Conservation (phyloP, 768 basidiomycete genomes). For the Gelatoporia subvermispora region DNA sequence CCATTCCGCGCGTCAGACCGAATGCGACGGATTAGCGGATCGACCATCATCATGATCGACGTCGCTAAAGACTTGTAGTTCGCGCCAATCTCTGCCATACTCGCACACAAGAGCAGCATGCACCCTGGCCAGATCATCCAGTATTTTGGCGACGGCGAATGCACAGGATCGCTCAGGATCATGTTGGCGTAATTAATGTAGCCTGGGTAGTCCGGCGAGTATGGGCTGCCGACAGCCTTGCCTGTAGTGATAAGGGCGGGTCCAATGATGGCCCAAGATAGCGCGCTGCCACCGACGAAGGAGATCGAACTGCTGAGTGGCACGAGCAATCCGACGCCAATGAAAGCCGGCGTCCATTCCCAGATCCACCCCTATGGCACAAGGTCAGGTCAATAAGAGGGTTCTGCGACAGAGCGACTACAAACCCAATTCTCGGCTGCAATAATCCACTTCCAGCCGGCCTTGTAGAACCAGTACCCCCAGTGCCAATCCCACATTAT, state of each 20-base stretch:
- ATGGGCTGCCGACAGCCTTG: constrained; percentile 11
- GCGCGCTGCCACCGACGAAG: constrained; percentile 15
- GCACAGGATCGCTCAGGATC: constrained; percentile 17
- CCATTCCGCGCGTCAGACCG: not conserved
- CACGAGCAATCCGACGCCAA: constrained; percentile 16
- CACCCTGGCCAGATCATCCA: constrained; percentile 23
- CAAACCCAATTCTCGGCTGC: constrained; percentile 15
- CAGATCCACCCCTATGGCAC: constrained; percentile 14
- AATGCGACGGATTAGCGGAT: not conserved
- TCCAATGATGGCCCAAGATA: constrained; percentile 19
- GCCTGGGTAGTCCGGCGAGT: constrained; percentile 9
- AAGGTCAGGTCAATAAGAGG: not conserved
- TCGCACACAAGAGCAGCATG: constrained; percentile 15
- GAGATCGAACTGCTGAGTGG: constrained; percentile 15
- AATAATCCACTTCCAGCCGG: constrained; percentile 18
- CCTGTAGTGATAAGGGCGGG: constrained; percentile 16
- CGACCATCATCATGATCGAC: constrained; percentile 6
- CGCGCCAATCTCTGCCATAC: constrained; percentile 13
- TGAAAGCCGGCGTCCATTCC: constrained; percentile 20
- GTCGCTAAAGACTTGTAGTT: constrained; percentile 10
- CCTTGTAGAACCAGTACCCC: constrained; percentile 19
- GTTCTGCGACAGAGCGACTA: not conserved
- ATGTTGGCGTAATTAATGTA: constrained; percentile 18
- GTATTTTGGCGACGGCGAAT: constrained; percentile 16
- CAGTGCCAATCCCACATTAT: constrained; percentile 22